Conservation (phyloP, 2,329 filamentous ascomycete genomes). For the Pseudogymnoascus sp. region DNA sequence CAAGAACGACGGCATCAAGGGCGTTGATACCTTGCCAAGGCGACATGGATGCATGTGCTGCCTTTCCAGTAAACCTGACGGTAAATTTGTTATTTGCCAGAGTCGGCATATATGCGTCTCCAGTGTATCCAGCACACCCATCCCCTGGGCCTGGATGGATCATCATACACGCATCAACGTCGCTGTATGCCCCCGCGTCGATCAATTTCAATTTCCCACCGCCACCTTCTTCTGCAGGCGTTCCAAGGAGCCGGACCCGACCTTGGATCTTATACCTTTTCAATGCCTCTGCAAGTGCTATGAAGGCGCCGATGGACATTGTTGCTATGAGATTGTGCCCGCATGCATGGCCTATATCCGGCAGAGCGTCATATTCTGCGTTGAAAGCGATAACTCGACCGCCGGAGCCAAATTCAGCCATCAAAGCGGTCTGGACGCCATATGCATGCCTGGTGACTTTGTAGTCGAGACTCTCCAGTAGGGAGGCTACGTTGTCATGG, state of each 20-base stretch:
- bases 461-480: conserved; percentile 38
- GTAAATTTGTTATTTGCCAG: conserved; percentile 14
- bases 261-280: conserved; percentile 19
- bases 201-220: conserved; percentile 36
- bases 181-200: conserved; percentile 34
- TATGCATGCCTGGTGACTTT: conserved; percentile 40
- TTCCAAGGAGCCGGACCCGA: conserved; percentile 25
- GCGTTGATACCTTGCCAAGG: conserved; percentile 34
- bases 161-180: conserved; percentile 33
- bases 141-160: conserved; percentile 25
- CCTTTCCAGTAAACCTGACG: conserved; percentile 21
- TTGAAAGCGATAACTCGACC: conserved; percentile 35
- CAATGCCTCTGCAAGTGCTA: conserved; percentile 26
- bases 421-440: conserved; percentile 44
- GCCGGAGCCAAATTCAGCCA: conserved; percentile 34
- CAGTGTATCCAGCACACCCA: conserved; percentile 37
- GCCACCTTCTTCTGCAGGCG: conserved; percentile 24
- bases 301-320: conserved; percentile 28
- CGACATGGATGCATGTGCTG: conserved; percentile 31
- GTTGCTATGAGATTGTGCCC: conserved; percentile 37
- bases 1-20: conserved; percentile 30
- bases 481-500: conserved; percentile 39
- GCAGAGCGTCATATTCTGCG: conserved; percentile 40
- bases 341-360: conserved; percentile 33
- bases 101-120: conserved; percentile 30